phyloP scores from a whole-genome alignment of 257 asterid species.

The Petunia axillaris region DNA sequence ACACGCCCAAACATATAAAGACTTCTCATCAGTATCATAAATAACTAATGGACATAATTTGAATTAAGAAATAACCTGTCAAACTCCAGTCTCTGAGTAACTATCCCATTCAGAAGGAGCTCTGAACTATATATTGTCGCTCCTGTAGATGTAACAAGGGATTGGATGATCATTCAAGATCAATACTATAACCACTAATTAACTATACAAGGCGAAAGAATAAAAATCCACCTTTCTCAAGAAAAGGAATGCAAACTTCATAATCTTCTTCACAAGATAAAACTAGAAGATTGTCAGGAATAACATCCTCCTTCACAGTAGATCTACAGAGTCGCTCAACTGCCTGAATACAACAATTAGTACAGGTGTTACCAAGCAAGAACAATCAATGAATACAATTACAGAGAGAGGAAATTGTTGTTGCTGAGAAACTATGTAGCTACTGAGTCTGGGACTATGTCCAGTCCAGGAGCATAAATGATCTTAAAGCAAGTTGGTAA shows the following conservation, averaged over 20 bases:
- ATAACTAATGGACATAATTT: not conserved
- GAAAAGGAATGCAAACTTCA: conserved; percentile 76
- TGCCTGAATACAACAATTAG: conserved; percentile 50
- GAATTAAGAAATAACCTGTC: conserved; percentile 58
- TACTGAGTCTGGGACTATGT: too few species aligned
- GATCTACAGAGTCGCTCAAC: conserved; percentile 93
- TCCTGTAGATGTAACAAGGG: conserved; percentile 53
- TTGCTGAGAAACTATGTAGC: too few species aligned
- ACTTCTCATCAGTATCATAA: conserved; percentile 16
- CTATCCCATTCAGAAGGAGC: conserved; percentile 90
- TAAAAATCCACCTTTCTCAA: conserved; percentile 71
- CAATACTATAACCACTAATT: not conserved
- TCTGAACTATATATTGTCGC: conserved; percentile 82
- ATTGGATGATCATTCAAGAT: conserved; percentile 7
- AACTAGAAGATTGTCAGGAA: conserved; percentile 73
- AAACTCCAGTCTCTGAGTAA: conserved; percentile 87
- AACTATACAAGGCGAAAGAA: not conserved
- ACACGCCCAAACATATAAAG: not conserved
- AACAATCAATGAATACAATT: not conserved
- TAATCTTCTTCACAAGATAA: conserved; percentile 95
- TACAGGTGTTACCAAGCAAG: conserved; percentile 15
- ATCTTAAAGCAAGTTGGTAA: too few species aligned
- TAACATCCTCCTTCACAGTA: conserved; percentile 50
- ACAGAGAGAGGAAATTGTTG: not conserved
- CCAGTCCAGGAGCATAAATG: too few species aligned